phyloP scores from a whole-genome alignment of 208 protist genomes.

The Acanthamoeba healyi region DNA sequence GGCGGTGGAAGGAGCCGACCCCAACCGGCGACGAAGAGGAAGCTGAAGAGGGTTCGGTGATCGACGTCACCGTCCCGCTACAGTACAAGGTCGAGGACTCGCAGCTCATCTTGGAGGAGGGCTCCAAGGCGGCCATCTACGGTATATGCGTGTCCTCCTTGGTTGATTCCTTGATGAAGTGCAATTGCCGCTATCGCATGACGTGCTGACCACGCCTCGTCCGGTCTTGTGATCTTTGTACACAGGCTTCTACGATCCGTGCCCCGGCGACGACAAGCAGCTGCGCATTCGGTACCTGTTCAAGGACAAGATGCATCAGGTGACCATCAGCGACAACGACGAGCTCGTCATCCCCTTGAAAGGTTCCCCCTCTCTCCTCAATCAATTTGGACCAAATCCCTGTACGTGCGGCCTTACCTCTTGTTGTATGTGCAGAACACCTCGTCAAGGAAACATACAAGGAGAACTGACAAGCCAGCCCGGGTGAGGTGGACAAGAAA shows the following conservation, averaged over 20 bases:
- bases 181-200: too few relatives aligned
- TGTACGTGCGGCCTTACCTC: neutral
- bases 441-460: neutral
- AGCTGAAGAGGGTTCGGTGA: constrained; percentile 57
- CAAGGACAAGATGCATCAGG: constrained; percentile 59
- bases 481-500: too few relatives aligned
- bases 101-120: constrained; percentile 53
- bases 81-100: constrained; percentile 69
- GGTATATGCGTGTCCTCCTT: neutral
- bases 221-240: neutral
- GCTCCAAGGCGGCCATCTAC: constrained; percentile 45
- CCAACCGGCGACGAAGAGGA: neutral
- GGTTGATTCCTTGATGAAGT: neutral
- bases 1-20: neutral
- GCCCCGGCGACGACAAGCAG: constrained; percentile 61
- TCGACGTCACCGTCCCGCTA: constrained; percentile 55
- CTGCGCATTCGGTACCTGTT: constrained; percentile 63
- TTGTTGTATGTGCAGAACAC: neutral
- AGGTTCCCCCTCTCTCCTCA: neutral
- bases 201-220: too few relatives aligned
- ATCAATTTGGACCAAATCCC: neutral
- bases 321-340: constrained; percentile 32
- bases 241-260: constrained; percentile 66
- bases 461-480: too few relatives aligned
- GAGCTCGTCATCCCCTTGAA: constrained; percentile 66